Conservation (phyloP, 1,139 yeast species). For the Sugiyamaella pinicola region DNA sequence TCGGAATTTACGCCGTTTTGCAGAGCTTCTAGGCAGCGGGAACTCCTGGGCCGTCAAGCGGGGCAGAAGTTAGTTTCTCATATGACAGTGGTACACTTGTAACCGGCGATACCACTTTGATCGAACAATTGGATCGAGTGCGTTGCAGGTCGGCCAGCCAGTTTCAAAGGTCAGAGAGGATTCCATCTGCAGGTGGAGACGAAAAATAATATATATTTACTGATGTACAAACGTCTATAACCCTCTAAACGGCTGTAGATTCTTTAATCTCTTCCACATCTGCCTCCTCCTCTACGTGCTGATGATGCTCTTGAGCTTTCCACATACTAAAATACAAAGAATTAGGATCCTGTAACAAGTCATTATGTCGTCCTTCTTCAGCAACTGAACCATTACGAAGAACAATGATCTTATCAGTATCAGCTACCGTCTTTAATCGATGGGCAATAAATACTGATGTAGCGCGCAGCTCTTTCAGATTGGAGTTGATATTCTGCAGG, state of each 20-base stretch:
- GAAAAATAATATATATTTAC: too few relatives aligned
- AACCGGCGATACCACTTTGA: too few relatives aligned
- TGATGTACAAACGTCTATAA: background rate
- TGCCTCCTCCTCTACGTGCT: conserved; percentile 38
- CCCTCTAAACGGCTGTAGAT: background rate
- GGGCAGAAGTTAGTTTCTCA: too few relatives aligned
- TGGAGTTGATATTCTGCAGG: conserved; percentile 65
- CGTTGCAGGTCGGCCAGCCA: too few relatives aligned
- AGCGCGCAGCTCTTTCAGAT: conserved; percentile 57
- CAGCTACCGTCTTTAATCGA: conserved; percentile 89
- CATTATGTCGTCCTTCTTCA: conserved; percentile 83
- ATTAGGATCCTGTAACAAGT: conserved; percentile 53
- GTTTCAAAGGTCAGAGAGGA: too few relatives aligned
- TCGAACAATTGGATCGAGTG: too few relatives aligned
- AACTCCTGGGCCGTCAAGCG: too few relatives aligned
- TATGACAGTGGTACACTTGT: too few relatives aligned
- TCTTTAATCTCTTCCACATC: conserved; percentile 1
- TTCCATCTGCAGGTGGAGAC: too few relatives aligned
- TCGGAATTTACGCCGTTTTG: too few relatives aligned
- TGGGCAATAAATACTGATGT: conserved; percentile 95
- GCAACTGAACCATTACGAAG: conserved; percentile 74
- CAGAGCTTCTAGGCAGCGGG: too few relatives aligned
- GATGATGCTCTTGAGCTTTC: conserved; percentile 85
- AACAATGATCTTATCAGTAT: conserved; percentile 90
- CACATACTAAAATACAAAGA: conserved; percentile 79